Conservation (phyloP, 768 basidiomycete species). For the Psilocybe cubensis region DNA sequence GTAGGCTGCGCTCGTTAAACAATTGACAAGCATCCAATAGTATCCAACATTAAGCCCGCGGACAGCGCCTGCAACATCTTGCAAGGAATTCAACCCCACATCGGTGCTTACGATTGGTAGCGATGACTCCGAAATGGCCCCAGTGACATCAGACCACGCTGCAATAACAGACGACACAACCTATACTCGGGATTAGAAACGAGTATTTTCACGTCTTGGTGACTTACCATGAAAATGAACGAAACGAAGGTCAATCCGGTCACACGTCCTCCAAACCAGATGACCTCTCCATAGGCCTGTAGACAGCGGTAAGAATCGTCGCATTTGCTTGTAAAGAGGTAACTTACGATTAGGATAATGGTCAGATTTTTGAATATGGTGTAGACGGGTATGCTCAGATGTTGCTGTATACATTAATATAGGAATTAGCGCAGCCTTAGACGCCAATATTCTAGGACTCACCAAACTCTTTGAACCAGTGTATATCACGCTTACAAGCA, state of each 20-base stretch:
- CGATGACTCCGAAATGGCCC: constrained; percentile 37
- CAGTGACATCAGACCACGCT: constrained; percentile 90
- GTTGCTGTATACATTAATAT: constrained; percentile 75
- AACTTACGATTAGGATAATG: constrained; percentile 93
- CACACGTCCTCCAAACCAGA: constrained; percentile 94
- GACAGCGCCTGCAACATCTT: constrained; percentile 49
- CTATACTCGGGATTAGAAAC: constrained; percentile 37
- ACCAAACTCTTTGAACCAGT: constrained; percentile 97
- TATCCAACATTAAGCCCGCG: constrained; percentile 77
- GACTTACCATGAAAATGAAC: constrained; percentile 87
- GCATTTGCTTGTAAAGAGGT: background rate
- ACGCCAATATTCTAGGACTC: too few species aligned
- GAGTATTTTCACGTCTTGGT: background rate
- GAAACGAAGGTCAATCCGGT: constrained; percentile 87
- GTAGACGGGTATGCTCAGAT: constrained; percentile 94
- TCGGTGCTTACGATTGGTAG: constrained; percentile 37
- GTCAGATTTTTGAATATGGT: constrained; percentile 99
- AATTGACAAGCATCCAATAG: constrained; percentile 96
- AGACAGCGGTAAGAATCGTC: constrained; percentile 4
- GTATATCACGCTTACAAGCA: constrained; percentile 95
- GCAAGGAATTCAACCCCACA: constrained; percentile 36
- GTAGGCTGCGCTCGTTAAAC: constrained; percentile 87
- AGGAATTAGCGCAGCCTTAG: too few species aligned
- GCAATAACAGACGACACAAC: constrained; percentile 93
- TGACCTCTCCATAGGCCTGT: constrained; percentile 95